Evolutionary conservation across 2,329 filamentous ascomycete genomes (phyloP).

Genomic region (Cytospora leucostoma): DNA sequence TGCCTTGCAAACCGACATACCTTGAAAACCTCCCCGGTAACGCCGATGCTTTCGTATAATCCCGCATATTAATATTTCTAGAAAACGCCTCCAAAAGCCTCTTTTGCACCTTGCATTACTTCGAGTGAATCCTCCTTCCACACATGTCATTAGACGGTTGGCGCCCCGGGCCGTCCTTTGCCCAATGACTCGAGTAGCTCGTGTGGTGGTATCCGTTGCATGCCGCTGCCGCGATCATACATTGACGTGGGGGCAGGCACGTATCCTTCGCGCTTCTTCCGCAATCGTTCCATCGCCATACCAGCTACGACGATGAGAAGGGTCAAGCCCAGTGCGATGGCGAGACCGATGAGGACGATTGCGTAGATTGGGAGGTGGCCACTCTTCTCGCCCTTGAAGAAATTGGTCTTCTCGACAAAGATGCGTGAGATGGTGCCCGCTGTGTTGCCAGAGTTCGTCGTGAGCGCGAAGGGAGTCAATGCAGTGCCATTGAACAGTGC

Average conservation of each 20-base stretch:
- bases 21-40: constrained; percentile 20
- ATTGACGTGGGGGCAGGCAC: constrained; percentile 71
- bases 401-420: constrained; percentile 79
- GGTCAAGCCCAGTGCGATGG: constrained; percentile 74
- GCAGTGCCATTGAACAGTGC: constrained; percentile 83
- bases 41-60: constrained; percentile 24
- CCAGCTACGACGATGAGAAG: constrained; percentile 76
- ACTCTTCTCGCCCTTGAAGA: constrained; percentile 59
- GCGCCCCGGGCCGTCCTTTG: constrained; percentile 50
- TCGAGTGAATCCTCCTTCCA: constrained; percentile 13
- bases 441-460: constrained; percentile 64
- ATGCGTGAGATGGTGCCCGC: constrained; percentile 76
- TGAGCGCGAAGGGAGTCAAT: constrained; percentile 78
- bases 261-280: constrained; percentile 79
- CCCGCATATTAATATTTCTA: constrained; percentile 15
- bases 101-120: constrained; percentile 1
- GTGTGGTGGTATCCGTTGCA: constrained; percentile 61
- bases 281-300: constrained; percentile 72
- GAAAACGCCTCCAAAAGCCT: constrained; percentile 26
- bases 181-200: constrained; percentile 59
- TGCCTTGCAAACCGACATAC: constrained; percentile 8
- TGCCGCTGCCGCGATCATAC: constrained; percentile 60
- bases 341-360: constrained; percentile 77
- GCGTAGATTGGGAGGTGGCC: constrained; percentile 24
- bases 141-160: constrained; percentile 47